These are phyloP conservation scores for Naganishia antarctica DNA, from an alignment of 768 basidiomycete genomes.

Conservation along the genomic window DNA sequence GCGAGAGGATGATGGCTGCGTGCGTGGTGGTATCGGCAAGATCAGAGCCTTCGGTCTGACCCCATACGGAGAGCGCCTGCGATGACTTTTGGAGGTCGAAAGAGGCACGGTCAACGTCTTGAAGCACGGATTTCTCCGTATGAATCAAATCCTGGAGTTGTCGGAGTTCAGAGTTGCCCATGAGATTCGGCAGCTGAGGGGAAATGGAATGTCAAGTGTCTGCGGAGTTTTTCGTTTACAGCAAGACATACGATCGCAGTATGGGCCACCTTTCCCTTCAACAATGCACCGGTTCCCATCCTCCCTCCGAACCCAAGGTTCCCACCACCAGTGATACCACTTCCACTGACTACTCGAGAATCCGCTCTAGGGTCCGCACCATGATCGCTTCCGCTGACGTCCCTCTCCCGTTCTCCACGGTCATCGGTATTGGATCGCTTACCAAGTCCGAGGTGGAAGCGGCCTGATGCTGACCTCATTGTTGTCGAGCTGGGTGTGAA, in stretches of 20 bases:
- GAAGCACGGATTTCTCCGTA: conserved; percentile 74
- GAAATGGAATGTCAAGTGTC: too few species aligned
- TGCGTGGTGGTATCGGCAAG: conserved; percentile 63
- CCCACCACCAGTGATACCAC: background rate
- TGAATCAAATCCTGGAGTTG: conserved; percentile 59
- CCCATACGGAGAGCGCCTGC: conserved; percentile 46
- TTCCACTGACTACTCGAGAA: conserved; percentile 13
- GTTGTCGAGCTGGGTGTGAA: too few species aligned
- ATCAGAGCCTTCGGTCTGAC: conserved; percentile 49
- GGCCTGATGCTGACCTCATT: conserved; percentile 28
- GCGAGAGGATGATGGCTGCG: conserved; percentile 62
- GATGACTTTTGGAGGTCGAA: conserved; percentile 39
- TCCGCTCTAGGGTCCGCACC: background rate
- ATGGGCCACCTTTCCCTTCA: conserved; percentile 30
- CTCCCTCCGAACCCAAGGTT: conserved; percentile 18
- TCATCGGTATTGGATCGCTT: conserved; percentile 19
- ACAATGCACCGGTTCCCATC: conserved; percentile 9
- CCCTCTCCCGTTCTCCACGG: conserved; percentile 1
- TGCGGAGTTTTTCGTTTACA: too few species aligned
- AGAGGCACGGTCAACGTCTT: conserved; percentile 37
- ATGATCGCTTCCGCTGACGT: conserved; percentile 2
- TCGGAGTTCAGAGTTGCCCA: conserved; percentile 24
- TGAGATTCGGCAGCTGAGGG: conserved; percentile 27
- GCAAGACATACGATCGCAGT: conserved; percentile 26
- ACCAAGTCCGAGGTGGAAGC: conserved; percentile 25